Evolutionary conservation across 352 stramenopile species (phyloP).

Genomic region (Globisporangium ultimum): DNA sequence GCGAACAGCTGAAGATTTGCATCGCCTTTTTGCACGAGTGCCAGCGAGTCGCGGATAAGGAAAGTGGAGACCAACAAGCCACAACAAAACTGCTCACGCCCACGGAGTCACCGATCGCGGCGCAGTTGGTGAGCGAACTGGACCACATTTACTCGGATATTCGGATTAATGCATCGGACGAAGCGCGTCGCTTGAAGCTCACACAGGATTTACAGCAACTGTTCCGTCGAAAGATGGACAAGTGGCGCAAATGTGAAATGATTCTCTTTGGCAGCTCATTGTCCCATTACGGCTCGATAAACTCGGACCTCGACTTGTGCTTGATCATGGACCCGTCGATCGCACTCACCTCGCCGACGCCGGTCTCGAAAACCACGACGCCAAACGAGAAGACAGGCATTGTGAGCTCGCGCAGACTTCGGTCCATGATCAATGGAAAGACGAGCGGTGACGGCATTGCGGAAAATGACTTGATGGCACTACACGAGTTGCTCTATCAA

Average conservation of each 20-base stretch:
- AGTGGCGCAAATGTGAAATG: constrained; percentile 50
- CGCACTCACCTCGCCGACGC: too few relatives aligned
- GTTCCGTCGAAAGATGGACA: constrained; percentile 35
- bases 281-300: constrained; percentile 66
- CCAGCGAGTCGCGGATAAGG: constrained; percentile 10
- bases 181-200: constrained; percentile 33
- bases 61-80: neutral
- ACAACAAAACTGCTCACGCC: neutral
- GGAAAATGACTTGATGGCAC: constrained; percentile 18
- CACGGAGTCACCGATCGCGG: constrained; percentile 6
- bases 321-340: constrained; percentile 28
- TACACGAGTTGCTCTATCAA: constrained; percentile 40
- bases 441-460: constrained; percentile 7
- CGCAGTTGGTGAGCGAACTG: constrained; percentile 27
- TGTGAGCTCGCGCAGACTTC: constrained; percentile 33
- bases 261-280: constrained; percentile 76
- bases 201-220: constrained; percentile 41
- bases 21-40: constrained; percentile 41
- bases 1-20: constrained; percentile 44
- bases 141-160: constrained; percentile 36
- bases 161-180: constrained; percentile 41
- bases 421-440: constrained; percentile 35
- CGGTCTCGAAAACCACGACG: neutral
- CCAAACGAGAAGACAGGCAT: neutral
- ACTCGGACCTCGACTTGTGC: constrained; percentile 78